Percentiles rank a stretch among this genome's conserved stretches.
phyloP scores from a whole-genome alignment of 345 rosid genomes.

The Dovyalis caffra region DNA sequence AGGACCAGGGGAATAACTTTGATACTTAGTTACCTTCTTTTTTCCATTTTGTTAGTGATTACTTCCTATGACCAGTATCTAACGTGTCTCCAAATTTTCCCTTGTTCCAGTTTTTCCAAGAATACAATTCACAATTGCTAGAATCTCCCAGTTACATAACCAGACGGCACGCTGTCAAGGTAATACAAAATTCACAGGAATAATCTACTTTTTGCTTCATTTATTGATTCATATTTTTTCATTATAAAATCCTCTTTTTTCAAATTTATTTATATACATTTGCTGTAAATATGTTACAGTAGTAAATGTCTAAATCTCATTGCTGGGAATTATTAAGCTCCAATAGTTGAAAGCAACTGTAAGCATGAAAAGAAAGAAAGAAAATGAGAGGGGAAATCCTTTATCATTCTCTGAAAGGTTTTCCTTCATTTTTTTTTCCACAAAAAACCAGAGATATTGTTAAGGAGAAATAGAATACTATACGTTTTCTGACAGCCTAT shows the following conservation, averaged over 20 bases:
- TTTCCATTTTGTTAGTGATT: neutral
- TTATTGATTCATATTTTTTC: no score
- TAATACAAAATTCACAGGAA: neutral
- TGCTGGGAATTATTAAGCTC: neutral
- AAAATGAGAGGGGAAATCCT: neutral
- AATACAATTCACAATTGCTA: conserved; percentile 40
- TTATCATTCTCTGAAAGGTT: neutral
- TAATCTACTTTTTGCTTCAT: neutral
- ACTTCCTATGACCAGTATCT: neutral
- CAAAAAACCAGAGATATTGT: neutral
- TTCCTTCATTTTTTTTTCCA: neutral
- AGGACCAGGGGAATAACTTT: no score
- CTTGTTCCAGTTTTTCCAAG: conserved; percentile 42
- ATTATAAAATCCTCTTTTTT: neutral
- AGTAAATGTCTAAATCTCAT: neutral
- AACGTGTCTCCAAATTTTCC: neutral
- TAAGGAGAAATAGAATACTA: neutral
- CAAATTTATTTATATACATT: neutral
- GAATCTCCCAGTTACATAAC: conserved; percentile 43
- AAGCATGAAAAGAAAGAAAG: neutral
- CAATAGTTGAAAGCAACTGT: neutral
- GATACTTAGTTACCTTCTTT: neutral
- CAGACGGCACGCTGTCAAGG: conserved; percentile 52
- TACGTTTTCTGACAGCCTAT: neutral
- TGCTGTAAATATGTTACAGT: neutral